Evolutionary conservation across 345 rosid genomes (phyloP), one percentile per base, ranked within the genome.

Genomic region (Fremontodendron californicum): DNA sequence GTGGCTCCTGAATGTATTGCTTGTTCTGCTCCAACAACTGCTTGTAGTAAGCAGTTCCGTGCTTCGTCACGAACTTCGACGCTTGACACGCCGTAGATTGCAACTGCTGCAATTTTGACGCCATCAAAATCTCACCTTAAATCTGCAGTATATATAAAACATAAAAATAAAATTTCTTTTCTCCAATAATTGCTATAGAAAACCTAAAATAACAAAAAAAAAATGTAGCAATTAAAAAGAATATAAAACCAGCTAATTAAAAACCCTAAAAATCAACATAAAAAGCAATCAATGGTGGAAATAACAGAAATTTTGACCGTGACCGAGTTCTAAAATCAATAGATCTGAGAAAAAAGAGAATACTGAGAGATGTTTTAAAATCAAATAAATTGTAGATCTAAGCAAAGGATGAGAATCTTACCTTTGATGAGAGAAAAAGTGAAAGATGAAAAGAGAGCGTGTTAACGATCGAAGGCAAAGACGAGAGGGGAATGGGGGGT

Each of bases 1-100:
- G 88, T 45, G 98, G 98, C 81, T 91, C 88, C 85, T 91, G 94
- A 72, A 91, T 84, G 81, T 88, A 89, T 42, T 90, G 89, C 79
- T 87, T 90, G 87, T 93, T 93, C 82, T 87, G 82, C 81, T 89
- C 94, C 77, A 93, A 78, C 85, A 91, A 80, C 87, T n/a, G n/a
- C n/a, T n/a, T n/a, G n/a, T n/a, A n/a, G n/a, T n/a, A n/a, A n/a
- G n/a, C n/a, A n/a, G n/a, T n/a, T n/a, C n/a, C n/a, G n/a, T n/a
- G n/a, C n/a, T n/a, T n/a, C n/a, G n/a, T n/a, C n/a, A n/a, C n/a
- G n/a, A n/a, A n/a, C n/a, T n/a, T n/a, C n/a, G n/a, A n/a, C n/a
- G n/a, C n/a, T n/a, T n/a, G n/a, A n/a, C n/a, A n/a, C n/a, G n/a
- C n/a, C n/a, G n/a, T n/a, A n/a, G n/a, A n/a, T n/a, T n/a, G n/a